Base-by-base conservation (phyloP, 2,329 filamentous ascomycete species). In the Plenodomus tracheiphilus region DNA sequence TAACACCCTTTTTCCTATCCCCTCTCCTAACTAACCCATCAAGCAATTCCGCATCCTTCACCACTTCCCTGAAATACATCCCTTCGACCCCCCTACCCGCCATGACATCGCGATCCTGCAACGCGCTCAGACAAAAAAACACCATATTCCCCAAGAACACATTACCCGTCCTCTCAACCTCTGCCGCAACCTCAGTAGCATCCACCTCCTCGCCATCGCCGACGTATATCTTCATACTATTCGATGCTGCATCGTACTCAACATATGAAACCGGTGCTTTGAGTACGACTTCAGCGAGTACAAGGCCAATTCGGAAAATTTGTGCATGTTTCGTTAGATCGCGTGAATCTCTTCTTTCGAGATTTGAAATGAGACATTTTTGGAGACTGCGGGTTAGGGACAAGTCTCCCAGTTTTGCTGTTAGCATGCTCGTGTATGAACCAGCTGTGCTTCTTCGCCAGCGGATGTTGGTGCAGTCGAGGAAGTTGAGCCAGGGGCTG, bases 291-390 rank as follows among this genome's bases (percentile, higher is more conserved):
- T 64, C 62, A 2, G 58, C 49, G 17, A 68, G 43, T 1, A 68
- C 54, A 8, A 68, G 56, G 4, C 65, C 63, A 21, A 65, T 55
- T 35, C 63, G 56, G 55, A 65, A 66, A 34, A 68, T 61, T 1
- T 68, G 63, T 2, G 54, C 45, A 20, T 64, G 61, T 20, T 57
- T 61, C 3, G 46, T 46, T 1, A 65, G 47, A 17, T 64, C 53
- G 22, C 54, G 51, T 2, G 19, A 32, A 11, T 51, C 50, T 21
- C 53, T 35, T 19, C 50, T 40, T 10, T 36, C 25, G 15, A 17
- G 38, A 20, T 59, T 54, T 1, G 45, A 37, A 34, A 39, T 19
- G 15, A 53, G 25, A 16, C 56, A 58, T 17, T 54, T 25, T 2
- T 62, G 52, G 19, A 68, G 36, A 3, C 49, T 47, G 9, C 55